Conservation (phyloP, 495 filamentous ascomycete genomes). For the Aspergillus kassunensis region DNA sequence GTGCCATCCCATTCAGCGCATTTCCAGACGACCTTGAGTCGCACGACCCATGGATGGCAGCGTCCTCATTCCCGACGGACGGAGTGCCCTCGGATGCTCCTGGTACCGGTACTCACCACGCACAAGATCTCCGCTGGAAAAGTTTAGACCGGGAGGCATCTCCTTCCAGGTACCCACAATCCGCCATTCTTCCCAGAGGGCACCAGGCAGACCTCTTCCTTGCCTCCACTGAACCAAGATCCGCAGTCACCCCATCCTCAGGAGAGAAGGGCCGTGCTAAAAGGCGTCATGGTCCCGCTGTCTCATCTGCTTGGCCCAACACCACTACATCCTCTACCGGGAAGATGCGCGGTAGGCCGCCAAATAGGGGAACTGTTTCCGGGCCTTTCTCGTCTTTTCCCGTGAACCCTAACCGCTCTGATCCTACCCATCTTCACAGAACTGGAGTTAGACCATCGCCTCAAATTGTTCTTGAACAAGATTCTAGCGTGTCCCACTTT, state of each 20-base stretch:
- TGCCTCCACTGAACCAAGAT: constrained; percentile 58
- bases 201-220: constrained; percentile 43
- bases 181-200: constrained; percentile 66
- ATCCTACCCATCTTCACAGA: constrained; percentile 27
- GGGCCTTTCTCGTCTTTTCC: constrained; percentile 89
- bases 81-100: constrained; percentile 18
- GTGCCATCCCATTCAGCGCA: constrained; percentile 58
- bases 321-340: constrained; percentile 61
- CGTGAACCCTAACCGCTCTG: constrained; percentile 54
- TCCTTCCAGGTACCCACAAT: constrained; percentile 68
- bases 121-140: constrained; percentile 47
- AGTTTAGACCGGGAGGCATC: constrained; percentile 52
- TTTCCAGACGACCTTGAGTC: constrained; percentile 52
- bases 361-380: constrained; percentile 66
- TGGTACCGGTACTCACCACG: constrained; percentile 22
- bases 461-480: constrained; percentile 24
- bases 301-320: constrained; percentile 91
- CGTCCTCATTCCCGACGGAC: constrained; percentile 31
- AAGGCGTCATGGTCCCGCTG: constrained; percentile 83
- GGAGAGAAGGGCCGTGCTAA: constrained; percentile 52
- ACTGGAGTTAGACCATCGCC: constrained; percentile 27
- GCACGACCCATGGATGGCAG: constrained; percentile 54
- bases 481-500: constrained; percentile 22
- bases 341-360: constrained; percentile 80
- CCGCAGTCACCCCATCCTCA: constrained; percentile 61